These are phyloP conservation scores for Eudorina sp. DNA, from an alignment of 139 green algal species.

Conservation along the genomic window DNA sequence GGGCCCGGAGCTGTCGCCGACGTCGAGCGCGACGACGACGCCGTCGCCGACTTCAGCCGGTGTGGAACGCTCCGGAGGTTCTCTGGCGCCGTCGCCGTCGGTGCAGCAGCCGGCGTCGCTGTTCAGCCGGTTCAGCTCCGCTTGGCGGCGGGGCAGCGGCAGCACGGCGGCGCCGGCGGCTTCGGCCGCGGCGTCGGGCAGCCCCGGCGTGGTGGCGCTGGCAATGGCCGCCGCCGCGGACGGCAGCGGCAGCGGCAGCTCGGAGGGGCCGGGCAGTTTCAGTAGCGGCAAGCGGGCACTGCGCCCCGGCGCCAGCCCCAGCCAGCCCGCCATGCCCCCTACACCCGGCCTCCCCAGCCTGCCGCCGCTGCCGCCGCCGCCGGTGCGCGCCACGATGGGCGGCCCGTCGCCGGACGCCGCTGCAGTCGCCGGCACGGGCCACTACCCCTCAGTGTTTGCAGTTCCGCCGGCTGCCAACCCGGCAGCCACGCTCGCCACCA, in stretches of 20 bases:
- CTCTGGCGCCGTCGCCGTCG: background rate
- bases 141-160: background rate
- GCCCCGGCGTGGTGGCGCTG: too few relatives aligned
- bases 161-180: background rate
- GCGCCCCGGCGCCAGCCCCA: too few relatives aligned
- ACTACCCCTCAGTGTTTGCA: background rate
- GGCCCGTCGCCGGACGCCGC: background rate
- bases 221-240: too few relatives aligned
- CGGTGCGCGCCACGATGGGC: background rate
- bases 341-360: too few relatives aligned
- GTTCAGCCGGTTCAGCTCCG: background rate
- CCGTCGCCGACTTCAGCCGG: background rate
- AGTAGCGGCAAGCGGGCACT: too few relatives aligned
- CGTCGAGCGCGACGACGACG: background rate
- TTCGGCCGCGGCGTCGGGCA: background rate
- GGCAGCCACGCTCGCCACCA: background rate
- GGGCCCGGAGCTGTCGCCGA: background rate
- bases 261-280: too few relatives aligned
- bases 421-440: background rate
- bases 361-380: background rate
- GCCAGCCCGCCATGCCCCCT: too few relatives aligned
- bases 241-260: too few relatives aligned
- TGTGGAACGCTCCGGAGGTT: background rate
- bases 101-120: background rate
- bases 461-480: constrained; percentile 12